phyloP scores from a whole-genome alignment of 768 basidiomycete genomes.

The Trametes sanguinea region DNA sequence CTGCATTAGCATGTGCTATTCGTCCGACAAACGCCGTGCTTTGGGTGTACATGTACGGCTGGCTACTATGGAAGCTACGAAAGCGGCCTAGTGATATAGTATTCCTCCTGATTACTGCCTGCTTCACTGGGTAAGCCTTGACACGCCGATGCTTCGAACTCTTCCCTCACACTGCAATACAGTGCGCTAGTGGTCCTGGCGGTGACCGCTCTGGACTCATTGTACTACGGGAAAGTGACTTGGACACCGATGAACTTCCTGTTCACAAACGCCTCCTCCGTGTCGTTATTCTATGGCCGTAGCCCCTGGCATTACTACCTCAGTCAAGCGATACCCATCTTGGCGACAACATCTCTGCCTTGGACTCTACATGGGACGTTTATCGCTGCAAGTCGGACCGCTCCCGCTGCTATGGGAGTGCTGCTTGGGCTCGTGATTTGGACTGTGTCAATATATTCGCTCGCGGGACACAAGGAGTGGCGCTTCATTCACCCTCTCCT shows the following conservation, averaged over 20 bases:
- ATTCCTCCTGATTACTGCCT: conserved; percentile 42
- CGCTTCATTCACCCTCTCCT: conserved; percentile 92
- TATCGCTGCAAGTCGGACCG: conserved; percentile 28
- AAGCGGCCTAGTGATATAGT: conserved; percentile 34
- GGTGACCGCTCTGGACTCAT: conserved; percentile 54
- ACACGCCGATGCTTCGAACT: neutral
- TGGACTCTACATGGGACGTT: conserved; percentile 67
- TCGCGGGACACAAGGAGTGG: conserved; percentile 96
- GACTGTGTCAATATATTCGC: conserved; percentile 71
- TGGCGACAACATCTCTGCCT: conserved; percentile 73
- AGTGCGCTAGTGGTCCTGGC: conserved; percentile 15
- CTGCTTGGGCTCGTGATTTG: conserved; percentile 58
- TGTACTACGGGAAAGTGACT: conserved; percentile 66
- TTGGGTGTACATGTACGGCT: conserved; percentile 72
- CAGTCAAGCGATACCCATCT: conserved; percentile 80
- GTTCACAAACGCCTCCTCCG: conserved; percentile 74
- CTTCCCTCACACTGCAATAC: neutral
- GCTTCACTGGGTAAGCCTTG: conserved; percentile 45
- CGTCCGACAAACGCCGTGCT: conserved; percentile 89
- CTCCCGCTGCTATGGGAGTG: conserved; percentile 32
- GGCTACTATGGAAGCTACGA: conserved; percentile 58
- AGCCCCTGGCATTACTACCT: conserved; percentile 90
- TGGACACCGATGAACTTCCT: conserved; percentile 85
- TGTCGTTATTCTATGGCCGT: conserved; percentile 91
- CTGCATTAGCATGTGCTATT: conserved; percentile 76